Evolutionary conservation across 345 rosid genomes (phyloP).

Genomic region (Lenwebbia sp.): DNA sequence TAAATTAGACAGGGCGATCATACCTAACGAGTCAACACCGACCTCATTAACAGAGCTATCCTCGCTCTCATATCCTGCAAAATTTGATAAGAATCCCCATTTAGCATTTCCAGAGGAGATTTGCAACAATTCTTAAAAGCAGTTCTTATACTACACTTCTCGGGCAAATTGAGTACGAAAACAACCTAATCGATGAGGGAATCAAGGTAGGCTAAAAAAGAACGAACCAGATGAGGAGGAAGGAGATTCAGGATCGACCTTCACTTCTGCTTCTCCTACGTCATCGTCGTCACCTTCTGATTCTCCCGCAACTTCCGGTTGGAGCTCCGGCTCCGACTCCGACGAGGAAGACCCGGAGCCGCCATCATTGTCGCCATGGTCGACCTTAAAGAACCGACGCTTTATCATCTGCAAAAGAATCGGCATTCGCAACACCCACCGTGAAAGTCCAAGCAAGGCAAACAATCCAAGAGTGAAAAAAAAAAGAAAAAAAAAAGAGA

Average conservation of each 20-base stretch:
- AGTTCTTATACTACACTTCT: not conserved
- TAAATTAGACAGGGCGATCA: not conserved
- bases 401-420: slow-evolving; percentile 44
- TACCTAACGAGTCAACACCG: slow-evolving; percentile 30
- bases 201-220: not conserved
- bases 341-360: slow-evolving; percentile 64
- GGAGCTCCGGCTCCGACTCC: slow-evolving; percentile 37
- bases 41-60: slow-evolving; percentile 47
- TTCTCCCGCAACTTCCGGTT: slow-evolving; percentile 14
- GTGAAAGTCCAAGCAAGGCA: not conserved
- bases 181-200: not conserved
- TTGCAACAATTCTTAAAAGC: not conserved
- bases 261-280: not conserved
- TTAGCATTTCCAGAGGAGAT: not conserved
- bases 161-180: not conserved
- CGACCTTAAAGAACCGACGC: slow-evolving; percentile 68
- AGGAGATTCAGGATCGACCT: not conserved
- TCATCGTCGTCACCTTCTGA: slow-evolving; percentile 33
- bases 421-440: not conserved
- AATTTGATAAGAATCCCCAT: not conserved
- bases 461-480: no score
- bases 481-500: no score
- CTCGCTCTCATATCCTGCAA: slow-evolving; percentile 47
- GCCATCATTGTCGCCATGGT: slow-evolving; percentile 57
- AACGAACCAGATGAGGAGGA: slow-evolving; percentile 48